Percentiles rank a stretch among this genome's conserved stretches.
These are phyloP conservation scores for Pugionium dolabratum DNA, from an alignment of 345 rosid genomes.

Conservation along the genomic window DNA sequence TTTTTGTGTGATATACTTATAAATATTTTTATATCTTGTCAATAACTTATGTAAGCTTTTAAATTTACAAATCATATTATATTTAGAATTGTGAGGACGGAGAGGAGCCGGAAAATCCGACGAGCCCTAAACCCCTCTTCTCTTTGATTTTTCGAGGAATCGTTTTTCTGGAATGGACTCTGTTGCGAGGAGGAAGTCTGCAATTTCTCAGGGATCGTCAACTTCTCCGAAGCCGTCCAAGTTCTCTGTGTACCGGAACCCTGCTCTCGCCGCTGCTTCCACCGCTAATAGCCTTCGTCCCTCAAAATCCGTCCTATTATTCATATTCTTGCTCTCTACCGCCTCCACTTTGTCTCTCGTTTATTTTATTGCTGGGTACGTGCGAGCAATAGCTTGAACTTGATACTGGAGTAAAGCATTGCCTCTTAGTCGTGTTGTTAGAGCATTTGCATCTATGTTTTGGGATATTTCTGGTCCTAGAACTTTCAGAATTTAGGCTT, in stretches of 20 bases:
- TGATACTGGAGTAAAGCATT: constrained; percentile 17
- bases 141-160: constrained; percentile 3
- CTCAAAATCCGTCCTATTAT: constrained; percentile 57
- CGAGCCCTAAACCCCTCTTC: constrained; percentile 25
- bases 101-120: constrained; percentile 29
- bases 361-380: constrained; percentile 57
- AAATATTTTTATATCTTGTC: no score
- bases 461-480: constrained; percentile 26
- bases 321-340: constrained; percentile 56
- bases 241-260: constrained; percentile 83
- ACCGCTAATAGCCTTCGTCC: constrained; percentile 75
- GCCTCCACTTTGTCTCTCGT: constrained; percentile 65
- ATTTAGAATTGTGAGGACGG: neutral
- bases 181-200: constrained; percentile 26
- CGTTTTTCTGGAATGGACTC: constrained; percentile 29
- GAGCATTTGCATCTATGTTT: constrained; percentile 5
- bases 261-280: constrained; percentile 71
- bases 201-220: constrained; percentile 31
- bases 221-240: constrained; percentile 51
- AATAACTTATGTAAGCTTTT: no score
- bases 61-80: no score
- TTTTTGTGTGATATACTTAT: no score
- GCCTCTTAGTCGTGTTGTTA: constrained; percentile 3
- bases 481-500: constrained; percentile 5
- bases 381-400: constrained; percentile 13